Evolutionary conservation across 148 eudicot species (phyloP).

Genomic region (Oxyria digyna): DNA sequence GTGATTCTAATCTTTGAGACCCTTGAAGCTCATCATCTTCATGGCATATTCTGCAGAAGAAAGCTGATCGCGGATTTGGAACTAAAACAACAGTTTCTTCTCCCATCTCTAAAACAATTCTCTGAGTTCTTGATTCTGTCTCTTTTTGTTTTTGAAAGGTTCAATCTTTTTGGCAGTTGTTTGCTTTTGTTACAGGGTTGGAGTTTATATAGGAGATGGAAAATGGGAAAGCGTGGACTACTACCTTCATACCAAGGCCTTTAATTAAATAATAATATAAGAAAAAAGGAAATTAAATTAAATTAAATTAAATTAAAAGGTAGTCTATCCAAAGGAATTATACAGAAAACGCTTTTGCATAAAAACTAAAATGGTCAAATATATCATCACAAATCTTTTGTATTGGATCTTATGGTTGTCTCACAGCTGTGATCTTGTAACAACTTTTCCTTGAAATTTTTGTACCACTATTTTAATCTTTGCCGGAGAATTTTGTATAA

Average conservation of each 20-base stretch:
- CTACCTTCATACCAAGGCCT: conserved; percentile 1
- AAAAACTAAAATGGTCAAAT: background rate
- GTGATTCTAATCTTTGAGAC: conserved; percentile 55
- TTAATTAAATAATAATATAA: background rate
- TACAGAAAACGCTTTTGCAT: no score
- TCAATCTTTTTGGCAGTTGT: conserved; percentile 4
- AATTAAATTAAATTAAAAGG: background rate
- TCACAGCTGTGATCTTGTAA: background rate
- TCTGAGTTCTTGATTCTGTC: background rate
- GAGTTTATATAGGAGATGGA: conserved; percentile 1
- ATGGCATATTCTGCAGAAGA: conserved; percentile 78
- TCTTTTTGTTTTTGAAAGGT: background rate
- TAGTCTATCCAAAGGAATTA: background rate
- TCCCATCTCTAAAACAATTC: conserved; percentile 16
- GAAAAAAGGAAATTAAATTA: background rate
- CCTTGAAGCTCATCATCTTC: conserved; percentile 75
- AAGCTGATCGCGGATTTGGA: conserved; percentile 18
- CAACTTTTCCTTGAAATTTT: background rate
- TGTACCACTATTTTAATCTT: background rate
- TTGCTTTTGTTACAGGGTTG: background rate
- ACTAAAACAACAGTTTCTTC: conserved; percentile 22
- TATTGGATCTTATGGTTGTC: conserved; percentile 4
- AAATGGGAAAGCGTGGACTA: conserved; percentile 8
- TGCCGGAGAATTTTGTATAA: no score
- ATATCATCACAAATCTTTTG: background rate